These are phyloP conservation scores for Pulveroboletus ravenelii DNA, from an alignment of 768 basidiomycete species.

Conservation along the genomic window DNA sequence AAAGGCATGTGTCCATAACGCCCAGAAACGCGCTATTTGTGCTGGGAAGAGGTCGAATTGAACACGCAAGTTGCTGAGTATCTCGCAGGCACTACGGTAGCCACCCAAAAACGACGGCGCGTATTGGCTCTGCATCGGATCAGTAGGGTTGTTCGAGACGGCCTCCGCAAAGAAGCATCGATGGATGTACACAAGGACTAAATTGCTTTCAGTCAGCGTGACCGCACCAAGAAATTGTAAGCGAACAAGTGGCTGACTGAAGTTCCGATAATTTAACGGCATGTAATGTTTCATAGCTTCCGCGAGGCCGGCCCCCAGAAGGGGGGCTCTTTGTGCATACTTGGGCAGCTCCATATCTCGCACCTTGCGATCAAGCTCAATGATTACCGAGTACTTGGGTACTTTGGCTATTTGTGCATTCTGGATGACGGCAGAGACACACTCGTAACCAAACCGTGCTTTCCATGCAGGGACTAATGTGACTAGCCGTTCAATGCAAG, in stretches of 20 bases:
- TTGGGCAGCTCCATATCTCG: slow-evolving; percentile 64
- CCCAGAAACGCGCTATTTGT: slow-evolving; percentile 64
- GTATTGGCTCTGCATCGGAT: slow-evolving; percentile 67
- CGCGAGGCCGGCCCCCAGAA: slow-evolving; percentile 46
- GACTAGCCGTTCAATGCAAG: not conserved
- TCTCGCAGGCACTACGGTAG: slow-evolving; percentile 60
- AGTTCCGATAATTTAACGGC: slow-evolving; percentile 68
- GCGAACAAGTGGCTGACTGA: slow-evolving; percentile 42
- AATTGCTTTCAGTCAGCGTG: not conserved
- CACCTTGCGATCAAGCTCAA: slow-evolving; percentile 61
- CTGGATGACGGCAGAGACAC: slow-evolving; percentile 63
- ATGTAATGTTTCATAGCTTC: slow-evolving; percentile 72
- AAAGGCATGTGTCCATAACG: slow-evolving; percentile 69
- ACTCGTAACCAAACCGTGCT: slow-evolving; percentile 61
- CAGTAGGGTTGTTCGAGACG: slow-evolving; percentile 53
- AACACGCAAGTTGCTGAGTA: slow-evolving; percentile 44
- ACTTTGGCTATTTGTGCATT: slow-evolving; percentile 61
- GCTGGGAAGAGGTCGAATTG: slow-evolving; percentile 50
- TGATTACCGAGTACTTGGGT: slow-evolving; percentile 56
- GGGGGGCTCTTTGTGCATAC: slow-evolving; percentile 51
- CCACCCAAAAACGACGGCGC: slow-evolving; percentile 66
- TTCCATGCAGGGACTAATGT: slow-evolving; percentile 62
- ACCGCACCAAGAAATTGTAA: not conserved
- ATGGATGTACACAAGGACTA: slow-evolving; percentile 70
- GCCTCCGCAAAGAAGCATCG: slow-evolving; percentile 76